These are phyloP conservation scores for Populus davidiana DNA, from an alignment of 345 rosid species.

Conservation along the genomic window DNA sequence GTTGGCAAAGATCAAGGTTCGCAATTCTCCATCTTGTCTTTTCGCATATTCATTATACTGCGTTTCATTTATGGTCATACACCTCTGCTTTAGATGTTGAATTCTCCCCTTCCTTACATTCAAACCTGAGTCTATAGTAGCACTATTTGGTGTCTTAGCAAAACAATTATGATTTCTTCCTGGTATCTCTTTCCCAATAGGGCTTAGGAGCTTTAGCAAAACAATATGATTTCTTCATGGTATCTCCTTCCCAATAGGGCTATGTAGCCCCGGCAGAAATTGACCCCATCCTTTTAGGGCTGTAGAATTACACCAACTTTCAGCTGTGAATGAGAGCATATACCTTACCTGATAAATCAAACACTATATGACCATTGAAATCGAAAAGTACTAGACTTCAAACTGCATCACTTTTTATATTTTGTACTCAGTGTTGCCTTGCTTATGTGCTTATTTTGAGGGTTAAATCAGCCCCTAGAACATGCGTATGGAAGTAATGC, in stretches of 20 bases:
- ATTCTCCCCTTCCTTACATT: neutral
- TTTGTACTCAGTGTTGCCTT: neutral
- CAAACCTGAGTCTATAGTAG: neutral
- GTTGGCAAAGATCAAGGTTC: constrained; percentile 23
- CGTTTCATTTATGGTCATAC: neutral
- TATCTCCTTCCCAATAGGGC: neutral
- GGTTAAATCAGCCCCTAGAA: neutral
- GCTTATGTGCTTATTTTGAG: neutral
- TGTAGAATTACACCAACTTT: no score
- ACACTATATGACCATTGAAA: neutral
- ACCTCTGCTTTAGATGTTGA: neutral
- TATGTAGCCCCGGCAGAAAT: neutral
- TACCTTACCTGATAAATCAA: neutral
- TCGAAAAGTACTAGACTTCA: neutral
- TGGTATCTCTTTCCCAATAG: neutral
- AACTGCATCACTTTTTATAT: neutral
- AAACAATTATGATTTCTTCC: no score
- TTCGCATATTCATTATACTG: neutral
- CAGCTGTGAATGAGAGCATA: neutral
- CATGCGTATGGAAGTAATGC: neutral
- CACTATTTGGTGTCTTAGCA: no score
- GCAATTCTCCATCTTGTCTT: neutral
- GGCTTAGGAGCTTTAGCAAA: neutral
- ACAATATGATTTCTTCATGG: neutral
- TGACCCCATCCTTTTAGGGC: neutral